Evolutionary conservation across 2,329 filamentous ascomycete genomes (phyloP).

Genomic region (Emmonsiellopsis sp.): DNA sequence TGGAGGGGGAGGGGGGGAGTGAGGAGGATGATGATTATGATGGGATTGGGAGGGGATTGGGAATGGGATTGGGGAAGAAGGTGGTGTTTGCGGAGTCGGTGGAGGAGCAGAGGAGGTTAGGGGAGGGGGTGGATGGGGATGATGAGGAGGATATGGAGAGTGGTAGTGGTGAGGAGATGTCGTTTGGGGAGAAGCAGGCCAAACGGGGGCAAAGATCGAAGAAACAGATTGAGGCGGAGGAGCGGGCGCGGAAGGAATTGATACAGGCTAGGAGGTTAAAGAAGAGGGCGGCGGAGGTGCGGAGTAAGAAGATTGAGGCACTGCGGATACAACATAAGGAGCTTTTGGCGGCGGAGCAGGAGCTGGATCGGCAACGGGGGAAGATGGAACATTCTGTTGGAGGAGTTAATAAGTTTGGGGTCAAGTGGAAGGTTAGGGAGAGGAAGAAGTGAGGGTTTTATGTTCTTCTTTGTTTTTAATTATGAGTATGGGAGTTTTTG

Average conservation of each 20-base stretch:
- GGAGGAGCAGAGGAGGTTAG: slow-evolving; percentile 24
- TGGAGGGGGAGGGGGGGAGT: slow-evolving; percentile 14
- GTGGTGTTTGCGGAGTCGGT: slow-evolving; percentile 33
- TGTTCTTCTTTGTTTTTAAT: background rate
- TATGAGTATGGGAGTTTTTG: background rate
- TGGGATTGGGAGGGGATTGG: slow-evolving; percentile 16
- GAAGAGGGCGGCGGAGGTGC: slow-evolving; percentile 40
- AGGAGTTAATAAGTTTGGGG: slow-evolving; percentile 54
- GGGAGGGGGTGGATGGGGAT: slow-evolving; percentile 18
- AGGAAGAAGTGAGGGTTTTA: slow-evolving; percentile 42
- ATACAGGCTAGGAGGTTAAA: slow-evolving; percentile 38
- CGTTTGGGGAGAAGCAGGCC: slow-evolving; percentile 6
- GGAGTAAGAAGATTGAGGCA: slow-evolving; percentile 42
- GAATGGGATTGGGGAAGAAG: slow-evolving; percentile 21
- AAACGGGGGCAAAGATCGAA: slow-evolving; percentile 29
- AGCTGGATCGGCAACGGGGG: slow-evolving; percentile 51
- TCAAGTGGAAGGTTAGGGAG: slow-evolving; percentile 57
- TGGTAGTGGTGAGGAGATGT: slow-evolving; percentile 14
- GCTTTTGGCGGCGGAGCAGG: slow-evolving; percentile 46
- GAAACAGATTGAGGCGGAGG: slow-evolving; percentile 36
- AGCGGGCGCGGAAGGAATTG: slow-evolving; percentile 28
- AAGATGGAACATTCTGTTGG: slow-evolving; percentile 53
- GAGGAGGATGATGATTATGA: slow-evolving; percentile 17
- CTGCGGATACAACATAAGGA: slow-evolving; percentile 47
- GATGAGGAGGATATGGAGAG: slow-evolving; percentile 9